Evolutionary conservation across 768 basidiomycete species (phyloP), one percentile per base, ranked within the genome.

Genomic region (Melanogaster broomeanus): DNA sequence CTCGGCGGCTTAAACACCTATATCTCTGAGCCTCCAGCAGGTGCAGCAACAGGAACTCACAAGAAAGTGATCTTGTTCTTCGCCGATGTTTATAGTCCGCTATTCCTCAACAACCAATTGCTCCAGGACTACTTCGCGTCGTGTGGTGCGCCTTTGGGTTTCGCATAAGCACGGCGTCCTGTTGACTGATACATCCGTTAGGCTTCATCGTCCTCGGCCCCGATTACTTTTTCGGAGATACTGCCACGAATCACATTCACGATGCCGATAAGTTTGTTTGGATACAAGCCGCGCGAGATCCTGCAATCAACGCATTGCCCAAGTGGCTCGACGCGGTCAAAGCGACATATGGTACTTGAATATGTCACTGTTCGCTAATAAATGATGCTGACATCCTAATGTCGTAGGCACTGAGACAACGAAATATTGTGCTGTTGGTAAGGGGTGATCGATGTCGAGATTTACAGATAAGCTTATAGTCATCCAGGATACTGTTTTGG

Each of bases 91-190:
- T 83, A 63, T 52, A 80, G 83, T 0, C 74, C 83, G 0, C 69
- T 82, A 27, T 81, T 66, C 56, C 28, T 79, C 46, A 85, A 85
- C 60, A 79, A 79, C 41, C 65, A 83, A 61, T 63, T 85, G 4
- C 44, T 86, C 4, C 81, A 83, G 59, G 84, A 87, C 61, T 85
- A 77, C 50, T 83, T 80, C 48, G 83, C 85, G 2, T 69, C 77
- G 2, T 69, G 76, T n/a, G 85, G 85, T 85, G 34, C 3, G 69
- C 61, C 30, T 8, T n/a, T 19, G 19, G 28, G 10, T 18, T 18
- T 11, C 16, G 7, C 5, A 13, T 42, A 22, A 6, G 16, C 21
- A n/a, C n/a, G 15, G 16, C 22, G 25, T 34, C 3, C 8, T 7
- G 28, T 6, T 44, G 6, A 15, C 19, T 21, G 10, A 15, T 44